Base-by-base conservation (phyloP, 2,329 filamentous ascomycete species). In the Zasmidium cellare region DNA sequence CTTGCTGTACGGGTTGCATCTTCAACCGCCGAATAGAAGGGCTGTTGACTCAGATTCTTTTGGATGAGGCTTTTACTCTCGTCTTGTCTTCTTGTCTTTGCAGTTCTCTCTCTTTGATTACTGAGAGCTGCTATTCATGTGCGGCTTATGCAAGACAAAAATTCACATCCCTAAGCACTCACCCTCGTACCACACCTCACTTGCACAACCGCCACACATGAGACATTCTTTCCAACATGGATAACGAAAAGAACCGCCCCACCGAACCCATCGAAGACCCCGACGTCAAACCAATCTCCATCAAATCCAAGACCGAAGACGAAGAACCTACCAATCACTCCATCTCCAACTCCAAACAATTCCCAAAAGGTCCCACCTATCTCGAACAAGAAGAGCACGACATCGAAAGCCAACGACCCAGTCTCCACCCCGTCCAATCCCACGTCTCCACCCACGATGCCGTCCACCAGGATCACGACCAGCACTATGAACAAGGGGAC, bases 401-500 rank as follows among this genome's bases (percentile, higher is more conserved):
- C 23, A 38, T 60, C 14, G 63, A 61, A 48, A 60, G 55, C 22
- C 58, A 65, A 38, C 24, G 53, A 46, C 56, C 58, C 2, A 62
- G 63, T 51, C 65, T 73, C 2, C 58, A 68, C 20, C 69, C 65
- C 3, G 62, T 65, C 19, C 61, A 53, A 11, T 69, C 69, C 19
- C 67, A 69, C 49, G 61, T 70, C 19, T 72, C 69, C 2, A 69
- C 68, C 9, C 71, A 73, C 51, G 71, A 73, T 53, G 62, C 60
- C 19, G 41, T 51, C 9, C 31, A 44, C 46, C 54, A 64, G 9
- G 56, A 57, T 16, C 64, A 66, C 38, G 63, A 70, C 25, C 55
- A 62, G 18, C 71, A 74, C 31, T 77, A 73, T 61, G 78, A 82
- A 57, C 64, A 70, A 45, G 77, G 79, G 54, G 81, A 83, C 35